Evolutionary conservation across 371 early-diverging fungal species (phyloP).

Genomic region (Circinella minor): DNA sequence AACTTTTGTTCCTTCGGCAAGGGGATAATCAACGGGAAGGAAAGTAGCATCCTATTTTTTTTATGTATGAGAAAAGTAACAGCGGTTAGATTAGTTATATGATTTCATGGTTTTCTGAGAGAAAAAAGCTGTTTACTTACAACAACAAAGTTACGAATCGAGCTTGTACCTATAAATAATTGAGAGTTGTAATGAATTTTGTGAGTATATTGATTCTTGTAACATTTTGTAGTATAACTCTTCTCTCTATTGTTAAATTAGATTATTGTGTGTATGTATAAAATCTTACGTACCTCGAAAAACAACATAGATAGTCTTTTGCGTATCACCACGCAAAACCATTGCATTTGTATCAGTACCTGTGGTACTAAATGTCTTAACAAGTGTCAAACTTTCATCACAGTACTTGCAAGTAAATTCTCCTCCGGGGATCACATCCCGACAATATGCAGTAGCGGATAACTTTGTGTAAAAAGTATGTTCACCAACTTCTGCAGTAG

Average conservation of each 20-base stretch:
- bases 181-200: too few relatives aligned
- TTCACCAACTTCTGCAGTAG: slow-evolving; percentile 1
- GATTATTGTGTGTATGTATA: too few relatives aligned
- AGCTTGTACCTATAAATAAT: slow-evolving; percentile 2
- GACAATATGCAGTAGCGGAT: slow-evolving; percentile 18
- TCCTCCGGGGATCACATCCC: slow-evolving; percentile 16
- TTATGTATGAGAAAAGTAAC: not conserved
- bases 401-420: slow-evolving; percentile 18
- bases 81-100: not conserved
- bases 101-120: too few relatives aligned
- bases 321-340: slow-evolving; percentile 16
- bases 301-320: slow-evolving; percentile 25
- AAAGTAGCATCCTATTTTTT: slow-evolving; percentile 17
- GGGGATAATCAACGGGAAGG: slow-evolving; percentile 14
- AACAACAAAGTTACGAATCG: slow-evolving; percentile 25
- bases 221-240: too few relatives aligned
- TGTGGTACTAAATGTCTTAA: slow-evolving; percentile 21
- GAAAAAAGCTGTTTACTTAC: slow-evolving; percentile 7
- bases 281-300: slow-evolving; percentile 23
- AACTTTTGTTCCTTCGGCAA: slow-evolving; percentile 19
- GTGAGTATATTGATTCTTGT: too few relatives aligned
- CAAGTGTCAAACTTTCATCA: slow-evolving; percentile 6
- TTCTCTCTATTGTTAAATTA: too few relatives aligned
- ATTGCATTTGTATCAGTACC: slow-evolving; percentile 19
- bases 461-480: slow-evolving; percentile 12